Percentiles rank a stretch among this genome's conserved stretches.
phyloP scores from a whole-genome alignment of 139 green algal genomes.

The Ulvella scutata region DNA sequence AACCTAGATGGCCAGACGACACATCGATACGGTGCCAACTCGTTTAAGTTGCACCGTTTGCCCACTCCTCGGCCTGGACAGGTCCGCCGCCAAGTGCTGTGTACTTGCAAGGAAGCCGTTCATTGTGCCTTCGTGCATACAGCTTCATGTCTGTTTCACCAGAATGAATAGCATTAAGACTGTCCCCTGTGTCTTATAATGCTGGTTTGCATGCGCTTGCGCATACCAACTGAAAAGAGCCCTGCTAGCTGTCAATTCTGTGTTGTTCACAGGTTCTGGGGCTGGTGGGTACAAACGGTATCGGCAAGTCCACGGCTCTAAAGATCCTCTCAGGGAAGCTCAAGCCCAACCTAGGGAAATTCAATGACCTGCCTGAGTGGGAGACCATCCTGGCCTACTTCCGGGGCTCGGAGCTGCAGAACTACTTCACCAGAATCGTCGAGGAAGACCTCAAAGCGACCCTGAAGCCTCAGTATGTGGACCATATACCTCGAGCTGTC shows the following conservation, averaged over 20 bases:
- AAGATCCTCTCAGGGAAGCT: conserved; percentile 94
- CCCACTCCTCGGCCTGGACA: background rate
- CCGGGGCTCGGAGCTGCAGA: conserved; percentile 92
- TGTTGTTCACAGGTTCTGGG: conserved; percentile 96
- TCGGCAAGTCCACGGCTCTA: conserved; percentile 95
- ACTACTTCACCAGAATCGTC: conserved; percentile 95
- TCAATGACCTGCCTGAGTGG: conserved; percentile 85
- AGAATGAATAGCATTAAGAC: too few relatives aligned
- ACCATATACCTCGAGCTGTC: conserved; percentile 95
- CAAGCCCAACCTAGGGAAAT: conserved; percentile 95
- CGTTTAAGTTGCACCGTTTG: conserved; percentile 91
- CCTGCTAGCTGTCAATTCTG: too few relatives aligned
- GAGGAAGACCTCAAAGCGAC: conserved; percentile 93
- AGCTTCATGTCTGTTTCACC: too few relatives aligned
- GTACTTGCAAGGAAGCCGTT: conserved; percentile 31
- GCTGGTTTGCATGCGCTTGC: too few relatives aligned
- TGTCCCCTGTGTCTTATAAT: too few relatives aligned
- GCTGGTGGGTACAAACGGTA: conserved; percentile 96
- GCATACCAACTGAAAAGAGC: too few relatives aligned
- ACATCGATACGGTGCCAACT: conserved; percentile 95
- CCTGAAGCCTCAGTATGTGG: conserved; percentile 90
- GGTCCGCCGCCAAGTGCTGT: background rate
- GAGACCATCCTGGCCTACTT: conserved; percentile 95
- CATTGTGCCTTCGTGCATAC: too few relatives aligned
- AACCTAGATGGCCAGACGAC: conserved; percentile 93